Evolutionary conservation across 2,329 filamentous ascomycete genomes (phyloP).

Genomic region (Epichloe typhina): DNA sequence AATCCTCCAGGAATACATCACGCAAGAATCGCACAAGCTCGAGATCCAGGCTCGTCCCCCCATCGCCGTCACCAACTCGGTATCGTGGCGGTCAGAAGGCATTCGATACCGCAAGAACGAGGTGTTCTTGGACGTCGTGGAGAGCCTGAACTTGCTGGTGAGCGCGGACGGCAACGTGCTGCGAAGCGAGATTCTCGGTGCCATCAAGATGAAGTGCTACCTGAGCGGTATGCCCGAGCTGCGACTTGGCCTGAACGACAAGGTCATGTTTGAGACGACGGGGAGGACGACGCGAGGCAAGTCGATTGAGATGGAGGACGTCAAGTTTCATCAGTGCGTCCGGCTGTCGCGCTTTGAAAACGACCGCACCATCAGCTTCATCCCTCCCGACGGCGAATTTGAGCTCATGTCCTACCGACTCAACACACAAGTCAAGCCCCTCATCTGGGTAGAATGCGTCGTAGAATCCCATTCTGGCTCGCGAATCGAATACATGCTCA

Average conservation of each 20-base stretch:
- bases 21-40: slow-evolving; percentile 96
- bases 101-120: slow-evolving; percentile 99
- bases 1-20: slow-evolving; percentile 98
- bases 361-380: slow-evolving; percentile 96
- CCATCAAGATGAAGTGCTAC: slow-evolving; percentile 99
- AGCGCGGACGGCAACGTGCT: slow-evolving; percentile 90
- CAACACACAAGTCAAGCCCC: slow-evolving; percentile 94
- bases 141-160: slow-evolving; percentile 90
- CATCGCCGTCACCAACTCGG: slow-evolving; percentile 95
- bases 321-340: slow-evolving; percentile 99
- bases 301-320: slow-evolving; percentile 98
- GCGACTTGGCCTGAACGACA: slow-evolving; percentile 89
- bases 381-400: slow-evolving; percentile 95
- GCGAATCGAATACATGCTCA: slow-evolving; percentile 97
- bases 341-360: slow-evolving; percentile 94
- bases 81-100: slow-evolving; percentile 95
- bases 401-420: slow-evolving; percentile 98
- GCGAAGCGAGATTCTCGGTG: slow-evolving; percentile 88
- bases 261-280: slow-evolving; percentile 98
- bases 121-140: slow-evolving; percentile 94
- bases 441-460: slow-evolving; percentile 98
- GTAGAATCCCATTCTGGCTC: slow-evolving; percentile 93
- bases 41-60: slow-evolving; percentile 96
- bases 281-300: slow-evolving; percentile 89
- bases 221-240: slow-evolving; percentile 96